Evolutionary conservation across 495 filamentous ascomycete genomes (phyloP).

Genomic region (Lichenothelia convexa): DNA sequence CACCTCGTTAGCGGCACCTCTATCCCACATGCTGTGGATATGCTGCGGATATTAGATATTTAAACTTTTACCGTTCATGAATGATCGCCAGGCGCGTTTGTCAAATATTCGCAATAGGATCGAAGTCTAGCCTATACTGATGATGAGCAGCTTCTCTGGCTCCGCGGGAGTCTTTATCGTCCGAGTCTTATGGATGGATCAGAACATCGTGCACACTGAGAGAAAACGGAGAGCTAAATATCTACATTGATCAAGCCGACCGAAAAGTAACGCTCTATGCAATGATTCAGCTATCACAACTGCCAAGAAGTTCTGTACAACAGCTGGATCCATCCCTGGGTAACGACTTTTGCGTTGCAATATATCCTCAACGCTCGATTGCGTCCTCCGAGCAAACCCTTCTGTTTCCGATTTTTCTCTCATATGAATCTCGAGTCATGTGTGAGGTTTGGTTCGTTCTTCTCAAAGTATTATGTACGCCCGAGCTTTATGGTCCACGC

Average conservation of each 20-base stretch:
- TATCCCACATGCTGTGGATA: too few relatives aligned
- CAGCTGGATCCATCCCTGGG: slow-evolving; percentile 77
- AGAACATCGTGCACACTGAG: slow-evolving; percentile 82
- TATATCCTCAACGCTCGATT: slow-evolving; percentile 66
- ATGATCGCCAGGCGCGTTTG: too few relatives aligned
- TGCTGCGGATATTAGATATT: too few relatives aligned
- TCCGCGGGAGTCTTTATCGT: too few relatives aligned
- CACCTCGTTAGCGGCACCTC: too few relatives aligned
- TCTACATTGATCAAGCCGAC: slow-evolving; percentile 68
- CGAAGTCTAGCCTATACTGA: too few relatives aligned
- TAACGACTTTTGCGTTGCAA: slow-evolving; percentile 84
- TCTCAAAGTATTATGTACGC: slow-evolving; percentile 78
- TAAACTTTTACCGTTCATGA: too few relatives aligned
- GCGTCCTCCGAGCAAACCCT: slow-evolving; percentile 44
- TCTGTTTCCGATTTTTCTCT: slow-evolving; percentile 61
- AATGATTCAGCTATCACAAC: slow-evolving; percentile 81
- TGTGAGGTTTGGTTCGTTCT: slow-evolving; percentile 97
- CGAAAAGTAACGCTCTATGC: slow-evolving; percentile 54
- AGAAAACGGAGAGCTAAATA: slow-evolving; percentile 87
- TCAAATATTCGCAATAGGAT: too few relatives aligned
- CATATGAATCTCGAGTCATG: slow-evolving; percentile 67
- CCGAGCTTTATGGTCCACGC: slow-evolving; percentile 65
- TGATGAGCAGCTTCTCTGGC: too few relatives aligned
- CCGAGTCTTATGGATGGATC: slow-evolving; percentile 53
- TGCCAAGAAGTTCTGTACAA: slow-evolving; percentile 79